phyloP scores from a whole-genome alignment of 2,329 filamentous ascomycete species.

The Colletotrichum orbiculare region DNA sequence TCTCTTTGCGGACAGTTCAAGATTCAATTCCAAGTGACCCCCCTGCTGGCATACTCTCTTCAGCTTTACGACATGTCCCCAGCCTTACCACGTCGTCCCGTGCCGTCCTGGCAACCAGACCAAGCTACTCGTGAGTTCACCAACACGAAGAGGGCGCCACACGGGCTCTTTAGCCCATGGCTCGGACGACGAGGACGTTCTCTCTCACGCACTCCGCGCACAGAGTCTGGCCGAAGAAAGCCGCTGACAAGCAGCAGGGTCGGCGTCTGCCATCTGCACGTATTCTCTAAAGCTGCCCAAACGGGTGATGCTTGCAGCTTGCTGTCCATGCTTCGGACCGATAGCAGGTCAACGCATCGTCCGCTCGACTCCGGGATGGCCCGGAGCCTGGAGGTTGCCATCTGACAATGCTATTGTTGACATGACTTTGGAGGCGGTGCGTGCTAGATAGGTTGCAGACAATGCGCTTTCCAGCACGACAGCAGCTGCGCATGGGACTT shows the following conservation, averaged over 20 bases:
- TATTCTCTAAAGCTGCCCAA: not conserved
- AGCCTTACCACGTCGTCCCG: not conserved
- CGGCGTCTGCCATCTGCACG: not conserved
- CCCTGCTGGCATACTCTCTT: too few relatives aligned
- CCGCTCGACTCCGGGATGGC: not conserved
- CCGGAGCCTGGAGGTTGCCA: too few relatives aligned
- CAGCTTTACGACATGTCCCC: too few relatives aligned
- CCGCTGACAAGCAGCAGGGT: not conserved
- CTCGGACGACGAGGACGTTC: constrained; percentile 11
- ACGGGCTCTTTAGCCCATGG: constrained; percentile 11
- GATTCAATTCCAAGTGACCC: too few relatives aligned
- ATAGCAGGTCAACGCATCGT: constrained; percentile 2
- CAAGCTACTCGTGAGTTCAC: constrained; percentile 1
- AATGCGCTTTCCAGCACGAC: too few relatives aligned
- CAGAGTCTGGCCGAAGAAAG: not conserved
- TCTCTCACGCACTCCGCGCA: too few relatives aligned
- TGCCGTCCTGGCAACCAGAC: constrained; percentile 9
- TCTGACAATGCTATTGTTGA: too few relatives aligned
- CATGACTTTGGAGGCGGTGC: too few relatives aligned
- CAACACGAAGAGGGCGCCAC: constrained; percentile 1
- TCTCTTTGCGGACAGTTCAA: too few relatives aligned
- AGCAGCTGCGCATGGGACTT: too few relatives aligned
- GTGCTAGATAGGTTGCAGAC: too few relatives aligned
- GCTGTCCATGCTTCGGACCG: constrained; percentile 7
- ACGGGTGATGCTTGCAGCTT: not conserved